Evolutionary conservation across 768 basidiomycete genomes (phyloP).

Genomic region (Rhodotorula toruloides): DNA sequence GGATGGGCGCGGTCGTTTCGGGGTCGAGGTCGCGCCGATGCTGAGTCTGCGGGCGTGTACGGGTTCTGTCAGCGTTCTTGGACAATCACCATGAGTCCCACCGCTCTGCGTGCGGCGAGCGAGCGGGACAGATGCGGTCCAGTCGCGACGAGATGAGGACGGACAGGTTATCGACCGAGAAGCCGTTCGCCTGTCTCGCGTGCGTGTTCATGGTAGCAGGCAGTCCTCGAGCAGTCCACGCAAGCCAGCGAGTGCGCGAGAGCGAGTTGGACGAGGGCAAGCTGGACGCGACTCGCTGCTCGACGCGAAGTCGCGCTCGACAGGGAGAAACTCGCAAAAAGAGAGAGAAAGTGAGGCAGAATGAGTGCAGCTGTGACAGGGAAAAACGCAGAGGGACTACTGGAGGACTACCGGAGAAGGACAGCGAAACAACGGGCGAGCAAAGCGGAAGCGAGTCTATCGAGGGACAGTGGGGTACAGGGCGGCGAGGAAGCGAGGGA

Average conservation of each 20-base stretch:
- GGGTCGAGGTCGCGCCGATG: constrained; percentile 18
- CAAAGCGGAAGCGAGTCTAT: too few species aligned
- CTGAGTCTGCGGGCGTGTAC: not conserved
- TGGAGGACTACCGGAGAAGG: too few species aligned
- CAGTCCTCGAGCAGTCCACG: too few species aligned
- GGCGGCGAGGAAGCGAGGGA: too few species aligned
- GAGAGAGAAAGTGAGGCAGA: not conserved
- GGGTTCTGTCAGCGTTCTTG: not conserved
- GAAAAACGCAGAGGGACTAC: too few species aligned
- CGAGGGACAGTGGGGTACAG: too few species aligned
- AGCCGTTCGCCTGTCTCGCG: constrained; percentile 2
- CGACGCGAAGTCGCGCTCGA: not conserved
- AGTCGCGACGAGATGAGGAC: not conserved
- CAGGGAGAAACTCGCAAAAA: too few species aligned
- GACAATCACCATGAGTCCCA: not conserved
- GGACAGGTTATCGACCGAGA: constrained; percentile 30
- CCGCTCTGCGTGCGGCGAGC: not conserved
- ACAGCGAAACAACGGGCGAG: too few species aligned
- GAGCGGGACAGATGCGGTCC: too few species aligned
- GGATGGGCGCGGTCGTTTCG: constrained; percentile 13
- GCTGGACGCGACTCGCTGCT: not conserved
- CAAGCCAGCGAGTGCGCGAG: too few species aligned
- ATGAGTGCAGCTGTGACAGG: too few species aligned
- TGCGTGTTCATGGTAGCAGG: not conserved
- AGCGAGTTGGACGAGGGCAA: not conserved